phyloP scores from a whole-genome alignment of 2,329 filamentous ascomycete genomes.

The Pseudovirgaria hyperparasitica region DNA sequence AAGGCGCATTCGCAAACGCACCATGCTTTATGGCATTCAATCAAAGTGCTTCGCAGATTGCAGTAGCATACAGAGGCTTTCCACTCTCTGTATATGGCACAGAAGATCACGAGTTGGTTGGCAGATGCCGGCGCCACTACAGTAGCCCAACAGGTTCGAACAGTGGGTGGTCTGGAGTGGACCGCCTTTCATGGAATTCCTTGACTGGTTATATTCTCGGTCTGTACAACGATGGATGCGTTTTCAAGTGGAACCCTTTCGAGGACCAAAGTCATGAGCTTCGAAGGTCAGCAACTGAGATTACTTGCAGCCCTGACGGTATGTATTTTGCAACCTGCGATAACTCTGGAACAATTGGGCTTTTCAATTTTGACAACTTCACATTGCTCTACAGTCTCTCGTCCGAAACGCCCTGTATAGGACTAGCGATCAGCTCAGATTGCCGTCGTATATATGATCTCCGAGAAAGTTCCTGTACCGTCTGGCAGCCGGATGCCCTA shows the following conservation, averaged over 20 bases:
- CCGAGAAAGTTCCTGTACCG: not conserved
- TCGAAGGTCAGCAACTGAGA: not conserved
- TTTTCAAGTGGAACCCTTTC: conserved; percentile 1
- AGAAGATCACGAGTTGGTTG: not conserved
- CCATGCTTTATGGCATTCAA: not conserved
- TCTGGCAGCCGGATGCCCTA: not conserved
- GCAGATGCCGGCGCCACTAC: not conserved
- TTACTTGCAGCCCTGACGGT: conserved; percentile 1
- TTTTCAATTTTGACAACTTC: not conserved
- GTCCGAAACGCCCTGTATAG: not conserved
- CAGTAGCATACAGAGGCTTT: not conserved
- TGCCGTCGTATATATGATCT: conserved; percentile 1
- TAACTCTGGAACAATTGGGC: not conserved
- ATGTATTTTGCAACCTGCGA: not conserved
- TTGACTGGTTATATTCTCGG: conserved; percentile 1
- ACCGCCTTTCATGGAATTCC: conserved; percentile 1
- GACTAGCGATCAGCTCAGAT: conserved; percentile 1
- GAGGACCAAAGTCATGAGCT: not conserved
- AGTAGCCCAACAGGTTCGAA: too few species aligned
- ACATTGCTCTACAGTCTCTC: not conserved
- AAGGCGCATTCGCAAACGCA: not conserved
- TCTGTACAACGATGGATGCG: not conserved
- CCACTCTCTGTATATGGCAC: not conserved
- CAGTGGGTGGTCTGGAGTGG: not conserved
- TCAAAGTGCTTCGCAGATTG: conserved; percentile 1